Evolutionary conservation across 2,329 filamentous ascomycete species (phyloP), one percentile per base, ranked within the genome.

Genomic region (Aspergillus eucalypticola): DNA sequence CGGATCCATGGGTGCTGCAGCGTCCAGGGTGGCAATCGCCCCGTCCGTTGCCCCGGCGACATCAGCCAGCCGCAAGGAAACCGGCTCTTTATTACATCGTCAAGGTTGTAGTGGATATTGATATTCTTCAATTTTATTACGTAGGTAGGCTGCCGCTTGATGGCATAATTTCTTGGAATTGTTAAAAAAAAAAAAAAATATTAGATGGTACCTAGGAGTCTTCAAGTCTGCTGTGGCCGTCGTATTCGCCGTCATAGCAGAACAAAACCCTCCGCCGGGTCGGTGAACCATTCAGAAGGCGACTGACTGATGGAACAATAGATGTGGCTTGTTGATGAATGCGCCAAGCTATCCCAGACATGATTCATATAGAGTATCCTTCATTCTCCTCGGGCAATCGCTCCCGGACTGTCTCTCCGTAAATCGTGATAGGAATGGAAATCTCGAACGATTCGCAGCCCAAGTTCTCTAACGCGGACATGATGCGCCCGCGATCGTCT

Each of bases 391-490:
- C 77, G 1, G 71, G 70, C 21, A 73, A 56, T 19, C 69, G 73
- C 58, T 79, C 78, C 25, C 80, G 78, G 29, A 82, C 78, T 5
- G 81, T 79, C 62, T 83, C 83, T 5, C 84, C 84, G 67, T 96
- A 96, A 8, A 97, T 90, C 54, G 87, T 86, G 65, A 97, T 79
- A 25, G 92, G 92, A 49, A 96, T 91, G 35, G 88, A 86, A 49
- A 96, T 90, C 75, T 96, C 92, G 76, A 96, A 96, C 69, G 90
- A 96, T 79, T 96, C 92, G 68, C 91, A 94, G 8, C 88, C 84
- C 54, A 96, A 70, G 64, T 87, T 87, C 78, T 96, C 91, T 54
- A 89, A 86, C 0, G 91, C 90, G 15, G 92, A 90, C 54, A 93
- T 81, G 13, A 95, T 84, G 0, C 88, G 85, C 2, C 91, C 91